Evolutionary conservation across 148 eudicot species (phyloP).

Genomic region (Rhododendron williamsianum): DNA sequence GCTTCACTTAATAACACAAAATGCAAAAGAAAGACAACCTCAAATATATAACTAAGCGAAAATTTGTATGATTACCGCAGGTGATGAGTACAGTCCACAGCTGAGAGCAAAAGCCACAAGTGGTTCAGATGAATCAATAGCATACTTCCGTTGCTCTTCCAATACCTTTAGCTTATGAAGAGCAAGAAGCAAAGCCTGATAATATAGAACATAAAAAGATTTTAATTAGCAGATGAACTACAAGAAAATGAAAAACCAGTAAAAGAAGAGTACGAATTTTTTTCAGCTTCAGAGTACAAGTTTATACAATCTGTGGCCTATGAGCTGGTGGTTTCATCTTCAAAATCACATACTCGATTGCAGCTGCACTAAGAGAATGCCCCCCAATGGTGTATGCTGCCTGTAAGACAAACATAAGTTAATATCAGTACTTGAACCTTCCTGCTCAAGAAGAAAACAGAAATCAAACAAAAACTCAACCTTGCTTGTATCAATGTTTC

Average conservation of each 20-base stretch:
- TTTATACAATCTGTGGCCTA: constrained; percentile 18
- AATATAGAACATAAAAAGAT: not conserved
- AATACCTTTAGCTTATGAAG: constrained; percentile 14
- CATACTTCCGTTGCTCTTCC: constrained; percentile 18
- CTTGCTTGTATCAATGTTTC: not conserved
- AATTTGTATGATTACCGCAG: constrained; percentile 5
- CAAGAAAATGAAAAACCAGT: not conserved
- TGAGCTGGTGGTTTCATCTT: constrained; percentile 23
- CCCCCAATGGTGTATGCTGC: constrained; percentile 20
- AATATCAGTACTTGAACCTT: not conserved
- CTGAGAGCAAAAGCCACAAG: constrained; percentile 21
- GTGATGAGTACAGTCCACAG: constrained; percentile 17
- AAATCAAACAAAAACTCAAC: not conserved
- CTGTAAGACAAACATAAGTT: not conserved
- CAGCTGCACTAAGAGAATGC: constrained; percentile 20
- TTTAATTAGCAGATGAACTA: not conserved
- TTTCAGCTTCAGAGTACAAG: not conserved
- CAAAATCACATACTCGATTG: constrained; percentile 16
- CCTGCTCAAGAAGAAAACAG: not conserved
- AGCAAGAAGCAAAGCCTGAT: constrained; percentile 19
- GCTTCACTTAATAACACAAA: not conserved
- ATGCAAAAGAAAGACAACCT: not conserved
- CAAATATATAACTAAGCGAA: not conserved
- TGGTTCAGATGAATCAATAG: constrained; percentile 13
- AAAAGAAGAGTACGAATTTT: not conserved